Percentiles rank a stretch among this genome's conserved stretches.
Conservation (phyloP, 768 basidiomycete species). For the Podaxis sp. region DNA sequence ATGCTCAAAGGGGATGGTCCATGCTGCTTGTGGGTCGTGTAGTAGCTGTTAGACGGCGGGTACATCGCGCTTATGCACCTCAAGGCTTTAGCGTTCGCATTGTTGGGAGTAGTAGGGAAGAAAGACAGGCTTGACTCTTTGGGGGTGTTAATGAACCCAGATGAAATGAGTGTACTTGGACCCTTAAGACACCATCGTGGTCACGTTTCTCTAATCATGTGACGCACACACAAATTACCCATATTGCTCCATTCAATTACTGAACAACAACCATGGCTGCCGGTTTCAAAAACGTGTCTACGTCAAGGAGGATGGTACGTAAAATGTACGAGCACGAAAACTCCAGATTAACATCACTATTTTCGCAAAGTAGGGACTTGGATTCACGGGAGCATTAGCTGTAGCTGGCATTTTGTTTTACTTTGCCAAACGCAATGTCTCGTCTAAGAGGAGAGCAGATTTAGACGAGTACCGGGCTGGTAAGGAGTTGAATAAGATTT, state of each 20-base stretch:
- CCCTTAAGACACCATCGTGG: no score
- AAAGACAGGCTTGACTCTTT: no score
- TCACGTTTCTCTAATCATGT: no score
- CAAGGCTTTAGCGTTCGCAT: no score
- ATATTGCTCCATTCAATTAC: background rate
- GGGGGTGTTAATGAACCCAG: no score
- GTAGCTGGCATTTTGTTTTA: slow-evolving; percentile 29
- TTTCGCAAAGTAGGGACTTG: slow-evolving; percentile 19
- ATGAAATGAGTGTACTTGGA: no score
- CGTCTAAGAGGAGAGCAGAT: slow-evolving; percentile 27
- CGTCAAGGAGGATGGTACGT: slow-evolving; percentile 15
- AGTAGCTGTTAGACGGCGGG: background rate
- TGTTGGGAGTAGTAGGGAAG: no score
- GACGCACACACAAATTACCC: no score
- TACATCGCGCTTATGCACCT: background rate
- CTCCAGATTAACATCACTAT: background rate
- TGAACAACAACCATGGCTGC: background rate
- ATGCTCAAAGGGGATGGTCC: background rate
- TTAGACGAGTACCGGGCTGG: slow-evolving; percentile 27
- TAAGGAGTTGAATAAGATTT: slow-evolving; percentile 14
- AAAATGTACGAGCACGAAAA: background rate
- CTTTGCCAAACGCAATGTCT: slow-evolving; percentile 27
- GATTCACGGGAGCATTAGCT: slow-evolving; percentile 26
- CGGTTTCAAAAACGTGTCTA: slow-evolving; percentile 9
- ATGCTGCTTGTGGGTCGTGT: background rate